Evolutionary conservation across 108 stramenopile genomes (phyloP), one percentile per base, ranked within the genome.

Genomic region (Seminavis robusta): DNA sequence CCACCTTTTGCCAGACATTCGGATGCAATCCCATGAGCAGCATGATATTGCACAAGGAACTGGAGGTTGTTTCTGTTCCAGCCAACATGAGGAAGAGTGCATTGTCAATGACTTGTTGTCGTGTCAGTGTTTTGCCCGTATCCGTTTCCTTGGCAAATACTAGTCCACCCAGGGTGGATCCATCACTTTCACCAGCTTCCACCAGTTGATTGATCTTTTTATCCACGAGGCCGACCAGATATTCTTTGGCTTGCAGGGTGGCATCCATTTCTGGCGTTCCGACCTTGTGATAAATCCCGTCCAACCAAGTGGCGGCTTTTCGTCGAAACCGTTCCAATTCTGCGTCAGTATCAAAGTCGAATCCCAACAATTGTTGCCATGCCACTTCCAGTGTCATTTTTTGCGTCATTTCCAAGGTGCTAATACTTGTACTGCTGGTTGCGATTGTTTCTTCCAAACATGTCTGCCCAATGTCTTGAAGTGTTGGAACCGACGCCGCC

Each of bases 331-430:
- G 33, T 25, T 43, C 48, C 29, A 76, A 52, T 57, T 76, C 69
- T n/a, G n/a, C n/a, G 30, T 67, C 65, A 3, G 67, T 59, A 20
- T 58, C 55, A 53, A 76, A 47, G 61, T 72, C 57, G 13, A 76
- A 39, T 10, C 74, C 74, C 23, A 67, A 24, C 36, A 67, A 72
- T 36, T 61, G 65, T 40, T 63, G 33, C 75, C 75, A 76, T 0
- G 75, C 75, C 26, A 76, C 71, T 55, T 68, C 79, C 50, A 76
- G 40, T 4, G 74, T 54, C 34, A 58, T n/a, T n/a, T n/a, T n/a
- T 7, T 31, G 50, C 50, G 34, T 32, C 11, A 51, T n/a, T 32
- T 33, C 50, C 13, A 20, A 20, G 4, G 32, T 33, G 33, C 32
- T 10, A 8, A 51, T 9, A 30, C 34, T 33, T 0, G 27, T 33